phyloP scores from a whole-genome alignment of 768 basidiomycete species.

The Tulasnella sp. region DNA sequence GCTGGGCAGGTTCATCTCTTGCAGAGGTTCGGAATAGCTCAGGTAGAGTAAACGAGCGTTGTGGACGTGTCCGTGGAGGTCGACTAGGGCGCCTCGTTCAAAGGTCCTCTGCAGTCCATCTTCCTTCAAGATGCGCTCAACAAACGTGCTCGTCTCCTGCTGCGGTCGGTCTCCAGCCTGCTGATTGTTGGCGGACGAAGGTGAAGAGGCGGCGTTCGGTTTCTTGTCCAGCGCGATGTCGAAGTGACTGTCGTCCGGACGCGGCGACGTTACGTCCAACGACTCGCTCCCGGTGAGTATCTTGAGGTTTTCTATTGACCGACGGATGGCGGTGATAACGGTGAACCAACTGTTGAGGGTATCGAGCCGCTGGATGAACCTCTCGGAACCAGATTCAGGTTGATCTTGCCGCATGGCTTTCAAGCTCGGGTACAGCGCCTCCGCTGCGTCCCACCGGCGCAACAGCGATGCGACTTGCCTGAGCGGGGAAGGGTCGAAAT shows the following conservation, averaged over 20 bases:
- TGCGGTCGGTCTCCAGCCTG: constrained; percentile 18
- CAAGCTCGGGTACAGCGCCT: constrained; percentile 76
- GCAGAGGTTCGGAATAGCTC: constrained; percentile 60
- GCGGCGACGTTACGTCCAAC: constrained; percentile 58
- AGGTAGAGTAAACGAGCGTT: constrained; percentile 81
- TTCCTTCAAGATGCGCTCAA: constrained; percentile 89
- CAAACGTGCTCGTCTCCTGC: constrained; percentile 70
- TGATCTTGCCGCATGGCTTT: constrained; percentile 74
- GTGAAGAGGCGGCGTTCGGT: not conserved
- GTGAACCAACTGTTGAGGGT: constrained; percentile 88
- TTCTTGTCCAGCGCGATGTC: not conserved
- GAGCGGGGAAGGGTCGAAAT: constrained; percentile 23
- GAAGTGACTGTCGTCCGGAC: constrained; percentile 42
- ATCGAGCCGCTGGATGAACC: constrained; percentile 74
- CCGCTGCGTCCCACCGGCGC: constrained; percentile 64
- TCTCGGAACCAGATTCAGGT: constrained; percentile 47
- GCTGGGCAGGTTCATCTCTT: constrained; percentile 81
- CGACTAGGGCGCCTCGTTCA: constrained; percentile 77
- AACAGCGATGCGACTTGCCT: constrained; percentile 55
- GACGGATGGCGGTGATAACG: constrained; percentile 73
- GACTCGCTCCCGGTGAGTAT: constrained; percentile 75
- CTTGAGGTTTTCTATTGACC: constrained; percentile 67
- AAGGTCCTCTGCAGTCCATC: constrained; percentile 93
- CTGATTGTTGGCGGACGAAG: not conserved
- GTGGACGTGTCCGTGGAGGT: constrained; percentile 76